Base-by-base conservation (phyloP, 306 rosid genomes). In the Urtica urens region DNA sequence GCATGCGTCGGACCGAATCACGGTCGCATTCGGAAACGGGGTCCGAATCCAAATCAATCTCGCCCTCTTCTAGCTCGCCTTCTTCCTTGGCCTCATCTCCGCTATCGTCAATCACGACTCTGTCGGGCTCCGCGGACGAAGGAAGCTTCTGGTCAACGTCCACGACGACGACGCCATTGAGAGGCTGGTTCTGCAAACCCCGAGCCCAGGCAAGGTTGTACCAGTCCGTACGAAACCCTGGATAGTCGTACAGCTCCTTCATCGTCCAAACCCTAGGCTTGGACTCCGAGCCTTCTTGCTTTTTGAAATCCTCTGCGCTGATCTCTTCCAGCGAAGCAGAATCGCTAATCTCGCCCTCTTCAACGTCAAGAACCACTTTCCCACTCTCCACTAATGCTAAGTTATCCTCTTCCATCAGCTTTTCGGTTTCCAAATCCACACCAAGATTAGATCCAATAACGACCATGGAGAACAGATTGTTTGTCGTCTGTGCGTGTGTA, bases 41-140 rank as follows among this genome's bases (percentile, higher is more conserved):
- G 15, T 22, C 65, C 81, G 71, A 12, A 34, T 84, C 99, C 65
- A 76, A 71, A 38, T 78, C 99, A 77, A 92, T 92, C 80, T 92
- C 99, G n/a, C 99, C 99, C 69, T 92, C 99, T 73, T 90, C 99
- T 52, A 90, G 60, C 57, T 90, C 99, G 43, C 94, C 99, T 18
- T 90, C 99, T 59, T 92, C 96, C 63, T 65, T 87, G 42, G 46
- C 58, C 34, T 72, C 84, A 9, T 77, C 84, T 10, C 66, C 63
- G 23, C 69, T 50, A 19, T 53, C 72, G 24, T 56, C 62, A 49
- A 58, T 67, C 58, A 61, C 49, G 9, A 57, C 68, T 26, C 20
- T 39, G 58, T 44, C 13, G 70, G 46, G 8, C 68, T n/a, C 17
- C 59, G 29, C 23, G 76, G 51, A 0, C 26, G 73, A 26, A 3